A percentile compares a stretch with the other conserved stretches of the same genome.
These are phyloP conservation scores for Hortiboletus flavorubellus DNA, from an alignment of 768 basidiomycete genomes.

Conservation along the genomic window DNA sequence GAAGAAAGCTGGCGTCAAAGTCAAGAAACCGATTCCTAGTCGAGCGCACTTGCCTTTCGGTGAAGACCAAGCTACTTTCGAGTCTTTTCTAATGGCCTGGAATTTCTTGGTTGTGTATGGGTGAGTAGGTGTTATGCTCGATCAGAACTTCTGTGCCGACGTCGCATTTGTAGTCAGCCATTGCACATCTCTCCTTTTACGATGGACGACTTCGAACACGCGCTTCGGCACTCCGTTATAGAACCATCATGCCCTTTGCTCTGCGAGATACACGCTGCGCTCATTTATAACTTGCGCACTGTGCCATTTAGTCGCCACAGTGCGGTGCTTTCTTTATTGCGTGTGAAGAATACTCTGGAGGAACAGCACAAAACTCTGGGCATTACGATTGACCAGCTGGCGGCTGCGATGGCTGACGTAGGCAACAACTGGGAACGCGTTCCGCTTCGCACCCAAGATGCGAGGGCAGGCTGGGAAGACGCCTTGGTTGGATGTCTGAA, in stretches of 20 bases:
- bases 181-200: constrained; percentile 85
- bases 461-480: constrained; percentile 88
- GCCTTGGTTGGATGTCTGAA: constrained; percentile 84
- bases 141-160: not conserved
- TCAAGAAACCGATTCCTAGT: constrained; percentile 65
- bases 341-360: constrained; percentile 37
- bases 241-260: constrained; percentile 77
- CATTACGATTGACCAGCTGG: constrained; percentile 59
- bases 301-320: constrained; percentile 73
- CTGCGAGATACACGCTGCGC: constrained; percentile 82
- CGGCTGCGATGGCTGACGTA: constrained; percentile 67
- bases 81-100: constrained; percentile 88
- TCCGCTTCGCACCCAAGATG: constrained; percentile 67
- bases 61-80: constrained; percentile 61
- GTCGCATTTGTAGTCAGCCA: constrained; percentile 58
- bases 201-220: constrained; percentile 89
- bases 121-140: constrained; percentile 43
- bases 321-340: constrained; percentile 64
- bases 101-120: constrained; percentile 93
- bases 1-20: constrained; percentile 70
- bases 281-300: constrained; percentile 89
- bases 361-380: constrained; percentile 48
- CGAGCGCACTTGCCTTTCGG: constrained; percentile 65
- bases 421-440: constrained; percentile 88
- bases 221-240: constrained; percentile 68